Evolutionary conservation across 1,284 basidiomycete species (phyloP), one percentile per base, ranked within the genome.

Genomic region (Puccinia polysora): DNA sequence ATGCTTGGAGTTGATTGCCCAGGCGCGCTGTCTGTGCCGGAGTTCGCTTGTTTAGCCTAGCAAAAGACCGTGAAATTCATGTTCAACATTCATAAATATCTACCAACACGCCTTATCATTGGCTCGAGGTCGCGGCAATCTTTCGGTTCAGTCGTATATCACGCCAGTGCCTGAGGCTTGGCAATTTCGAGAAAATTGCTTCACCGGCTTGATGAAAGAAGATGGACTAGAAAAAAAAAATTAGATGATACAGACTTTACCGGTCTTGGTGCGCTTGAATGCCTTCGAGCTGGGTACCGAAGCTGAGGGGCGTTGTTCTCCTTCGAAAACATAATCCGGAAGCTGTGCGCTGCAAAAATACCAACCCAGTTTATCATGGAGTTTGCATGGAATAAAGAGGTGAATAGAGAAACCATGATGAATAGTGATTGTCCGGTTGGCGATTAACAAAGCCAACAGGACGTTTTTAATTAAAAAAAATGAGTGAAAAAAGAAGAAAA

Each of bases 251-350:
- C 69, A 72, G 58, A 91, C 89, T 86, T 91, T 91, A 75, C 83
- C 80, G 47, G 85, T 84, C 79, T 91, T 90, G 74, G 84, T 81
- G n/a, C 86, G 83, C 77, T 86, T 84, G 75, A 87, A 83, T 1
- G 83, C 83, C 65, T 84, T 82, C 74, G 69, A 64, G 38, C 52
- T 64, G 23, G 69, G 59, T 20, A 64, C 60, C 49, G 60, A 47
- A n/a, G 86, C 86, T 18, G 85, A 84, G 75, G 87, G 88, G 50
- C 87, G 87, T 80, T 88, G 88, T 69, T 88, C 89, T 62, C 85
- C 84, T 63, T 89, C 90, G 77, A 90, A 92, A 38, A 91, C 89
- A 75, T 89, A 86, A 75, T 91, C 89, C 14, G 90, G 91, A 65
- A 93, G 82, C 8, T 83, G 82, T 62, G 87, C 83, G 76, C 89